Evolutionary conservation across 1,284 basidiomycete genomes (phyloP).

Genomic region (Papiliotrema fonsecae): DNA sequence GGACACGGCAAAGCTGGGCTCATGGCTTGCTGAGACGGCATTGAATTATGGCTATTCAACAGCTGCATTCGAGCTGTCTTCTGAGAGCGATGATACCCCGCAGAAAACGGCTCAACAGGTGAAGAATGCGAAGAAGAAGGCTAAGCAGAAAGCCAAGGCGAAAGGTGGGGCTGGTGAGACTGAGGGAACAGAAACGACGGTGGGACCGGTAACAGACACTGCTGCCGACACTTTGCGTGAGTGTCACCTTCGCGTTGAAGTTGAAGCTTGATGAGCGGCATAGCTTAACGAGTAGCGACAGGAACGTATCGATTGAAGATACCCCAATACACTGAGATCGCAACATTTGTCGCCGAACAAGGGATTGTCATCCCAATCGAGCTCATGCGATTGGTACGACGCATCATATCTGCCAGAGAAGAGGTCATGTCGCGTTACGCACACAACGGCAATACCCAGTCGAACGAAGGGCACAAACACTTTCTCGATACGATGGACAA

Average conservation of each 20-base stretch:
- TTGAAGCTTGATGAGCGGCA: not conserved
- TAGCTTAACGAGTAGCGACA: not conserved
- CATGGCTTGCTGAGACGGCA: constrained; percentile 13
- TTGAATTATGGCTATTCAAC: constrained; percentile 11
- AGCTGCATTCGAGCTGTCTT: constrained; percentile 2
- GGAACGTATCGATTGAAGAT: constrained; percentile 5
- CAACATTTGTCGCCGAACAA: constrained; percentile 6
- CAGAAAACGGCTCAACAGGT: constrained; percentile 4
- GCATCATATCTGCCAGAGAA: constrained; percentile 10
- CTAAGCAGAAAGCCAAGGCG: constrained; percentile 4
- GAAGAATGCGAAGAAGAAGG: constrained; percentile 10
- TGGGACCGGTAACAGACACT: not conserved
- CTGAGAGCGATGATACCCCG: not conserved
- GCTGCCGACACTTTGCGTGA: not conserved
- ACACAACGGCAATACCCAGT: not conserved
- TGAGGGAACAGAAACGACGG: not conserved
- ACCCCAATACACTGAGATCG: constrained; percentile 7
- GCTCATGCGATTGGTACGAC: constrained; percentile 8
- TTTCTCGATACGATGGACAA: constrained; percentile 11
- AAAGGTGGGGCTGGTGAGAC: not conserved
- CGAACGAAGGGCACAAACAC: constrained; percentile 3
- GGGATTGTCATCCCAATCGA: constrained; percentile 11
- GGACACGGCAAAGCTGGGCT: constrained; percentile 9
- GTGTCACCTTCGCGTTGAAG: not conserved
- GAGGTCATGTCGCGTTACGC: constrained; percentile 2